Percentiles rank a stretch among this genome's conserved stretches.
Evolutionary conservation across 306 rosid genomes (phyloP).

Genomic region (Lablab purpureus): DNA sequence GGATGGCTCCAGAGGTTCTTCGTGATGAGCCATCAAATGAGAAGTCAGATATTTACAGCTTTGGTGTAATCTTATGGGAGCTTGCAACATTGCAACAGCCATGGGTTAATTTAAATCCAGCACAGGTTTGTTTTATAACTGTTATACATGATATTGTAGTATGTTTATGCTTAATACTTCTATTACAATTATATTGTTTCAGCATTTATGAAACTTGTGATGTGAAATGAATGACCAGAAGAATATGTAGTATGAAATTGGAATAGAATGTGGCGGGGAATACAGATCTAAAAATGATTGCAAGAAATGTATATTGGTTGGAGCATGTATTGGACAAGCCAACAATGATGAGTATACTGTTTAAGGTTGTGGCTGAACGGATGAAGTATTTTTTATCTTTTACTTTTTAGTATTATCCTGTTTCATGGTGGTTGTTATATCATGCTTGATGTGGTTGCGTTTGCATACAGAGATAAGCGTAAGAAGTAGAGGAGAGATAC

Average conservation of each 20-base stretch:
- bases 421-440: constrained; percentile 1
- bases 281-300: constrained; percentile 32
- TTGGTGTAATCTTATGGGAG: constrained; percentile 98
- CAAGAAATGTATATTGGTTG: constrained; percentile 39
- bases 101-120: constrained; percentile 91
- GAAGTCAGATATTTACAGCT: constrained; percentile 96
- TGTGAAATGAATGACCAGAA: constrained; percentile 26
- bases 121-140: constrained; percentile 72
- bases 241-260: constrained; percentile 8
- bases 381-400: background rate
- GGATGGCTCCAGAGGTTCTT: constrained; percentile 99
- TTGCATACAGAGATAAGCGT: background rate
- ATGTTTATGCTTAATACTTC: constrained; percentile 31
- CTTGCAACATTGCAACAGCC: constrained; percentile 91
- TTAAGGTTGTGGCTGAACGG: background rate
- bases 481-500: constrained; percentile 23
- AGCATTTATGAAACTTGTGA: constrained; percentile 17
- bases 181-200: constrained; percentile 33
- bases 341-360: constrained; percentile 22
- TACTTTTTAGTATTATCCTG: background rate
- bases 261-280: constrained; percentile 25
- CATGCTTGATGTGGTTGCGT: constrained; percentile 16
- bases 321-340: constrained; percentile 27
- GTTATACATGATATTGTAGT: constrained; percentile 21
- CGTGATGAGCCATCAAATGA: constrained; percentile 98